Percentiles rank a stretch among this genome's conserved stretches.
Conservation (phyloP, 2,329 filamentous ascomycete species). For the Tympanopsis confertula region DNA sequence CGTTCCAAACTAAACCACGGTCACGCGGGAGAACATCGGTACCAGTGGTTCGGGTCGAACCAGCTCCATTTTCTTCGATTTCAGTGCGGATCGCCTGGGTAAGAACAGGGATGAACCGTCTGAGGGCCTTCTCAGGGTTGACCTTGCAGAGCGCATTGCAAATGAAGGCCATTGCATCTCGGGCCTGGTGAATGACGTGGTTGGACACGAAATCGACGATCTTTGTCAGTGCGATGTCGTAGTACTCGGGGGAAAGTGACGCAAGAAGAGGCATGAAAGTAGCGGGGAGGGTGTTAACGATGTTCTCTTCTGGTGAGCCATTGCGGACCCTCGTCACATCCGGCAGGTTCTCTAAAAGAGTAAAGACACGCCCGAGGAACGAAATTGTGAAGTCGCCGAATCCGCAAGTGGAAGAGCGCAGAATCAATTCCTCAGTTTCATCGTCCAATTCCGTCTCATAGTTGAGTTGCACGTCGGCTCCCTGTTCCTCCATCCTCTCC, state of each 20-base stretch:
- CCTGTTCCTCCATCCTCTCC: constrained; percentile 82
- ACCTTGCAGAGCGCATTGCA: constrained; percentile 94
- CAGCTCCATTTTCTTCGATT: constrained; percentile 92
- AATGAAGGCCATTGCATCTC: constrained; percentile 98
- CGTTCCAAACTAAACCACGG: constrained; percentile 86
- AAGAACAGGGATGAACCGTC: constrained; percentile 79
- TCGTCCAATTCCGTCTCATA: constrained; percentile 74
- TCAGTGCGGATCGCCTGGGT: constrained; percentile 88
- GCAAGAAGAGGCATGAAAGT: constrained; percentile 84
- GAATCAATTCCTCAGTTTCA: constrained; percentile 74
- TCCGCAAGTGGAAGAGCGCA: constrained; percentile 86
- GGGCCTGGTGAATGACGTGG: constrained; percentile 91
- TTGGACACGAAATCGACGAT: constrained; percentile 81
- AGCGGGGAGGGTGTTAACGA: constrained; percentile 88
- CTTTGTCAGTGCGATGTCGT: constrained; percentile 84
- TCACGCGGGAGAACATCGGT: constrained; percentile 88
- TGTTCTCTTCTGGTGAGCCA: constrained; percentile 88
- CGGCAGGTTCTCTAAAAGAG: constrained; percentile 84
- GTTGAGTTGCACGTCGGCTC: constrained; percentile 73
- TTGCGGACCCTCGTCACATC: constrained; percentile 80
- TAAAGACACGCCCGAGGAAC: constrained; percentile 88
- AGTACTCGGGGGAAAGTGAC: constrained; percentile 82
- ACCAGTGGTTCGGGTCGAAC: constrained; percentile 85
- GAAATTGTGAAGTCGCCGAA: constrained; percentile 87
- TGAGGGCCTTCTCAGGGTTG: constrained; percentile 83